Evolutionary conservation across 805 yeast species (phyloP).

Genomic region (Nakazawaea pomicola): DNA sequence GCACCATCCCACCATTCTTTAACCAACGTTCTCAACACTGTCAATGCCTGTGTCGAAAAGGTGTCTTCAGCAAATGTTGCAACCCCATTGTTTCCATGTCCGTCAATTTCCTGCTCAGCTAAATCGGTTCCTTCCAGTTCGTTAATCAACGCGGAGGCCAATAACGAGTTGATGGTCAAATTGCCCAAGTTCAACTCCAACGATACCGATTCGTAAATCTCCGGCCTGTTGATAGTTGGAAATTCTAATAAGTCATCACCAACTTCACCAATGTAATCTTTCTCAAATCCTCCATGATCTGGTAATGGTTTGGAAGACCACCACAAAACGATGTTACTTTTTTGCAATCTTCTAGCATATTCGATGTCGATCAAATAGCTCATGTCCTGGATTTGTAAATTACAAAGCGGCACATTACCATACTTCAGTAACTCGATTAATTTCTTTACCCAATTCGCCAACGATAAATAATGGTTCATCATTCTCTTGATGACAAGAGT

Average conservation of each 20-base stretch:
- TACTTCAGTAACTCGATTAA: conserved; percentile 62
- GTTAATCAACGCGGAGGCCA: conserved; percentile 77
- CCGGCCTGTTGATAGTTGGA: conserved; percentile 72
- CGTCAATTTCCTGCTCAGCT: conserved; percentile 36
- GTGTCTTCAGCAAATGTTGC: conserved; percentile 71
- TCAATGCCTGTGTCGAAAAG: conserved; percentile 70
- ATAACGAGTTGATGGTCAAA: conserved; percentile 76
- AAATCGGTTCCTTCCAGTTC: conserved; percentile 85
- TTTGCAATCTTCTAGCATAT: conserved; percentile 71
- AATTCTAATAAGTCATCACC: conserved; percentile 56
- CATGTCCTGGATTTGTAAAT: conserved; percentile 62
- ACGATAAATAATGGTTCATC: conserved; percentile 63
- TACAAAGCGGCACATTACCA: conserved; percentile 82
- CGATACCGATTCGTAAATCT: conserved; percentile 71
- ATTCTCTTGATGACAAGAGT: conserved; percentile 56
- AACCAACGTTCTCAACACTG: conserved; percentile 66
- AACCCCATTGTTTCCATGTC: conserved; percentile 8
- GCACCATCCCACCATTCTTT: conserved; percentile 96
- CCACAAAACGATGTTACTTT: conserved; percentile 77
- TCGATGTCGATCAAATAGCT: conserved; percentile 79
- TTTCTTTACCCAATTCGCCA: conserved; percentile 69
- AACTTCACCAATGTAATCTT: conserved; percentile 37
- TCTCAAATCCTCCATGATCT: conserved; percentile 79
- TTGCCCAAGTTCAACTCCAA: conserved; percentile 77
- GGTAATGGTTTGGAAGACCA: conserved; percentile 84